phyloP scores from a whole-genome alignment of 116 monocot species.

The Posidonia oceanica region DNA sequence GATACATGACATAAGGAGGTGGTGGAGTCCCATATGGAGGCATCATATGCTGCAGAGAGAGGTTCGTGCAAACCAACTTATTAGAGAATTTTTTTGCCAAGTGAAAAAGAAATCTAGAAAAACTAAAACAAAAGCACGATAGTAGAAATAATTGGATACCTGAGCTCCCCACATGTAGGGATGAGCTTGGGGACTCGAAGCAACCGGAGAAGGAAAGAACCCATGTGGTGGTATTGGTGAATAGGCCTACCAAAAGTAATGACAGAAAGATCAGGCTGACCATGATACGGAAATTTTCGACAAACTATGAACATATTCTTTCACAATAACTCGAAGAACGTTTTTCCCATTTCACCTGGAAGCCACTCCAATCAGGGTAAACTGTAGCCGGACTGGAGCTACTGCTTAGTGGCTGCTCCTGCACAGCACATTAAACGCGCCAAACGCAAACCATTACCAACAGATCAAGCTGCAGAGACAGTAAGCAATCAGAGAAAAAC shows the following conservation, averaged over 20 bases:
- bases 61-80: background rate
- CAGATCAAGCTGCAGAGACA: background rate
- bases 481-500: background rate
- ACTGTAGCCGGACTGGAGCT: constrained; percentile 27
- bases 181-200: constrained; percentile 58
- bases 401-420: constrained; percentile 43
- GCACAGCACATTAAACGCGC: constrained; percentile 3
- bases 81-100: background rate
- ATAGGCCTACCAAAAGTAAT: constrained; percentile 53
- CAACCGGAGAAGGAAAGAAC: constrained; percentile 70
- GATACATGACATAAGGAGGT: constrained; percentile 91
- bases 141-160: constrained; percentile 21
- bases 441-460: background rate
- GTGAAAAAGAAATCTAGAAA: background rate
- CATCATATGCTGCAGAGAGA: constrained; percentile 57
- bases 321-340: background rate
- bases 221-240: constrained; percentile 82
- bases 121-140: background rate
- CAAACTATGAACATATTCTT: background rate
- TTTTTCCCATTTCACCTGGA: constrained; percentile 45
- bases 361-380: constrained; percentile 84
- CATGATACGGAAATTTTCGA: background rate
- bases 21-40: constrained; percentile 89
- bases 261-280: background rate
- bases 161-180: constrained; percentile 98